Evolutionary conservation across 2,329 filamentous ascomycete genomes (phyloP), one percentile per base, ranked within the genome.

Genomic region (Aquanectria penicillioides): DNA sequence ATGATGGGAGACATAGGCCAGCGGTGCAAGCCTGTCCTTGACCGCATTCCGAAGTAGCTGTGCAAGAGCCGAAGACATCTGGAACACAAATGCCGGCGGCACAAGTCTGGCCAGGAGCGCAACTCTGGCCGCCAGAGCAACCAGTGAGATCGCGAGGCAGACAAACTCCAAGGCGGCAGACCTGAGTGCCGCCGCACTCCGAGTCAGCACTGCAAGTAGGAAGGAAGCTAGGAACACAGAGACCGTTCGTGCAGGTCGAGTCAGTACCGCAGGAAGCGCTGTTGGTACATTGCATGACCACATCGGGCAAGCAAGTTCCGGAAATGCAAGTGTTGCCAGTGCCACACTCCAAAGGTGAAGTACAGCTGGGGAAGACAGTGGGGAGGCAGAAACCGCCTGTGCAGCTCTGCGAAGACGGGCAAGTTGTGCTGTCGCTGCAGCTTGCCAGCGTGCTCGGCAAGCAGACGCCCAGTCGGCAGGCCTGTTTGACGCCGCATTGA

Each of bases 391-490:
- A 12, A 10, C 54, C 54, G 7, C 25, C 40, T 2, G 54, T 57
- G 12, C 54, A 57, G 7, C 38, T 51, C 18, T 57, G 37, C 6
- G 17, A 20, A 15, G 15, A 10, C 2, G 18, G 6, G 22, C 54
- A 57, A 2, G 18, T 28, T 2, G 23, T 29, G 13, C 40, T 12
- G 1, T 23, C 22, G 13, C 38, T 18, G n/a, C 54, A 57, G 8
- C 34, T 29, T 2, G 17, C 34, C 1, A 57, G 10, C 2, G 22
- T 25, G 9, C 12, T 38, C 12, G 54, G 54, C 5, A 57, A 12
- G 18, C 57, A 59, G 7, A 59, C 36, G 10, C 57, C 50, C 6
- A 44, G 36, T 15, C 57, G 25, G 8, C 57, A 59, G 9, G 55
- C 43, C 7, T 59, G 20, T 5, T 31, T 38, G 6, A 17, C n/a